Evolutionary conservation across 805 yeast genomes (phyloP), one percentile per base, ranked within the genome.

Genomic region (Yamadazyma philogaea): DNA sequence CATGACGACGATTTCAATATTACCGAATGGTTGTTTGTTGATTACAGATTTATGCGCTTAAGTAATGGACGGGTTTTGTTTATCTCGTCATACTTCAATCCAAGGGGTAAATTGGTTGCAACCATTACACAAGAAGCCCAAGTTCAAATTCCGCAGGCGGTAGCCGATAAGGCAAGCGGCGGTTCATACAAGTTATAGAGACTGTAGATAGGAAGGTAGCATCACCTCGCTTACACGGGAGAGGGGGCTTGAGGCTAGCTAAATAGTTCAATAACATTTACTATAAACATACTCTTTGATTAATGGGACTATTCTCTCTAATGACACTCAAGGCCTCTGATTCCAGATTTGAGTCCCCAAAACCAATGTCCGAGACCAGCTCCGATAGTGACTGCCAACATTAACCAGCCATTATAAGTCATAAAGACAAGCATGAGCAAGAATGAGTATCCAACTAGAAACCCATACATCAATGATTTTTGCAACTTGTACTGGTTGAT

Each of bases 361-460:
- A 77, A 27, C 52, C 72, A 79, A 56, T 81, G 74, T 1, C 95
- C 95, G 19, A 77, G 17, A n/a, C 70, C 73, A 1, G 93, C 93
- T 2, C 95, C 95, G 1, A 72, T 49, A 1, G 78, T 80, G 7
- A 84, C 85, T 3, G 91, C 80, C 6, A 78, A 36, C 93, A 86
- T 85, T 26, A 81, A 74, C 90, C 90, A 87, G 10, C 91, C 87
- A 57, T 86, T 86, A 60, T 84, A 87, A 5, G 91, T 84, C 96
- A 87, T 87, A 52, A 86, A 87, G 0, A 87, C 77, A 51, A 86
- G 74, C 95, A 87, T 86, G 53, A 81, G 64, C 67, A 81, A 64
- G 54, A 84, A 82, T 3, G 88, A 81, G 54, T 79, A 83, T 1
- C 81, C 81, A 4, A 84, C 86, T 54, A 82, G 86, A 7, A 77